Evolutionary conservation across 78 protist genomes (phyloP), one percentile per base, ranked within the genome.

Genomic region (Monosiga brevicollis): DNA sequence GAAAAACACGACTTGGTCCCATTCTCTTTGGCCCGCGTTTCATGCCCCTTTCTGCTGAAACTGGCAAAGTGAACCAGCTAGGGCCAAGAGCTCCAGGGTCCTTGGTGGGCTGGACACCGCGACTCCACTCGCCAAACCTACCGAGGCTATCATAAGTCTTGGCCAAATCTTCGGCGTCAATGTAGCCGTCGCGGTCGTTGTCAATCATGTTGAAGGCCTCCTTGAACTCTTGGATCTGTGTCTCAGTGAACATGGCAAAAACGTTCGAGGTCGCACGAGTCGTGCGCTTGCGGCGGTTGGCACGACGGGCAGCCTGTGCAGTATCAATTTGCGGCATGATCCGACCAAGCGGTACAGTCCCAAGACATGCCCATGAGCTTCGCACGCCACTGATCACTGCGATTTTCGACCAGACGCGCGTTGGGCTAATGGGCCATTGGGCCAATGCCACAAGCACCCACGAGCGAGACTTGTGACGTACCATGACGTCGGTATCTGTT

Each of bases 91-190:
- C 23, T 34, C 35, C 6, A 42, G 80, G 6, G 20, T 9, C 20
- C 83, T 32, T 20, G 41, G 25, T 0, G 36, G 20, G 22, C 83
- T 10, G 43, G 6, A 20, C 0, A 42, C 80, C 29, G 25, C 42
- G 34, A 77, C 62, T 15, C 15, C 62, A 49, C 62, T 49, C 23
- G 73, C 35, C 3, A 36, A 1, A 35, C 83, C 2, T 34, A 79
- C 88, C 83, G 35, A 85, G 80, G 11, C 84, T 73, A 36, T 15
- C 0, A 55, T 54, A 34, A 23, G 71, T 80, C 26, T 84, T 85
- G 41, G 22, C 24, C 41, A 88, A 42, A 38, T 95, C 97, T 34
- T 90, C 86, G 38, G 79, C 71, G 83, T 89, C 90, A 73, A 95
- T 91, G 71, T 34, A 42, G 36, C 78, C 82, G 79, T 86, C 86